A percentile compares a stretch with the other conserved stretches of the same genome.
phyloP scores from a whole-genome alignment of 2,329 filamentous ascomycete genomes.

The Exserohilum turcica region DNA sequence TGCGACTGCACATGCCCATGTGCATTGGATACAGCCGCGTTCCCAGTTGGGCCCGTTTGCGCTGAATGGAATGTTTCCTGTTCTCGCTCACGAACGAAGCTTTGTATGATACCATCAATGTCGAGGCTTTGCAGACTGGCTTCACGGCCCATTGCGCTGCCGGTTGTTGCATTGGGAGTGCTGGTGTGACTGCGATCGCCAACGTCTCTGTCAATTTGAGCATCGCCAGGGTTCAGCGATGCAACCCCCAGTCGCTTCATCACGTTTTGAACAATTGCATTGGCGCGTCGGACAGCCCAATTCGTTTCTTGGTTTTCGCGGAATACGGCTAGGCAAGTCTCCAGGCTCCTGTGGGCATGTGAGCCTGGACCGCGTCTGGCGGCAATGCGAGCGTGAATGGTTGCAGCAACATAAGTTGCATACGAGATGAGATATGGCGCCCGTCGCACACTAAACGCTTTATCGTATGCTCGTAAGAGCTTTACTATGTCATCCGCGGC shows the following conservation, averaged over 20 bases:
- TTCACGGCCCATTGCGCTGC: slow-evolving; percentile 19
- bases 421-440: slow-evolving; percentile 62
- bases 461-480: slow-evolving; percentile 54
- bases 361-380: slow-evolving; percentile 50
- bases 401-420: slow-evolving; percentile 61
- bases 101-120: slow-evolving; percentile 52
- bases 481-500: slow-evolving; percentile 55
- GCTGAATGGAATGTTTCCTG: background rate
- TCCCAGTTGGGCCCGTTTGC: background rate
- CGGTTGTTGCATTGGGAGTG: slow-evolving; percentile 11
- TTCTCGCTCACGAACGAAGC: slow-evolving; percentile 47
- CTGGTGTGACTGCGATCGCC: slow-evolving; percentile 4
- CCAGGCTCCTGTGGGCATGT: slow-evolving; percentile 44
- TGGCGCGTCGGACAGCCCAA: slow-evolving; percentile 55
- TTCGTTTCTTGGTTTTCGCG: slow-evolving; percentile 58
- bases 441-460: slow-evolving; percentile 52
- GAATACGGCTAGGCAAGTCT: slow-evolving; percentile 55
- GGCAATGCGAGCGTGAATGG: slow-evolving; percentile 59
- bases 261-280: slow-evolving; percentile 53
- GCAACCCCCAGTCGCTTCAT: slow-evolving; percentile 52
- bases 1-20: background rate
- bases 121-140: slow-evolving; percentile 44
- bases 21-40: background rate
- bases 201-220: slow-evolving; percentile 21
- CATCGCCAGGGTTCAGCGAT: slow-evolving; percentile 21